phyloP scores from a whole-genome alignment of 441 rosid species.

The Gossypium schwendimanii region DNA sequence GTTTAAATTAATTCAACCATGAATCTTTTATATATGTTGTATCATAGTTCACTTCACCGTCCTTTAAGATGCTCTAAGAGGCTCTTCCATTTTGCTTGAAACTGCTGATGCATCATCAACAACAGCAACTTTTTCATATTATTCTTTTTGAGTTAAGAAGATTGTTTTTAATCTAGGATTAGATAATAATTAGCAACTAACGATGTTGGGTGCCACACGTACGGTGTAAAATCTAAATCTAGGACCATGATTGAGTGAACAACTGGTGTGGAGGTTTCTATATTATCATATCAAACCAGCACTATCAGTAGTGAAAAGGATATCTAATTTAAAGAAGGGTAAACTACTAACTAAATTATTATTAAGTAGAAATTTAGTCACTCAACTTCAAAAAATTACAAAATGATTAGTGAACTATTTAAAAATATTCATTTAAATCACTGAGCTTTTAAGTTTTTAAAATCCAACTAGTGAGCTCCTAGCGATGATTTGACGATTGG shows the following conservation, averaged over 20 bases:
- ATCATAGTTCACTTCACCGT: background rate
- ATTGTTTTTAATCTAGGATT: background rate
- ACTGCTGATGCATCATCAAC: background rate
- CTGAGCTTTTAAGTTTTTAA: no score
- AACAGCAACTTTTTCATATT: background rate
- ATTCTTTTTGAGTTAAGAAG: constrained; percentile 7
- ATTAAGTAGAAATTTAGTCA: no score
- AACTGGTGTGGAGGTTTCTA: background rate
- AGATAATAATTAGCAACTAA: background rate
- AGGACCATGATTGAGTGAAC: background rate
- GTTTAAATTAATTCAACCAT: background rate
- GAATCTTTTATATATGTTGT: background rate
- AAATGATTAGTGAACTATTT: no score
- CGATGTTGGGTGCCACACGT: background rate
- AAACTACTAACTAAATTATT: no score
- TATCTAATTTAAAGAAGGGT: background rate
- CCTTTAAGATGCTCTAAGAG: background rate
- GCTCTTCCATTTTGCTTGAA: constrained; percentile 1
- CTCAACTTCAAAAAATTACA: no score
- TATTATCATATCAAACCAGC: background rate
- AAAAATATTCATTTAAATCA: no score
- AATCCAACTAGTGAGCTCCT: no score
- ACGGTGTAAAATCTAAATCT: background rate
- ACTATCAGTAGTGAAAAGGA: background rate
- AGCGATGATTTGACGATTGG: no score